Evolutionary conservation across 1,284 basidiomycete species (phyloP), one percentile per base, ranked within the genome.

Genomic region (Trametes versicolor): DNA sequence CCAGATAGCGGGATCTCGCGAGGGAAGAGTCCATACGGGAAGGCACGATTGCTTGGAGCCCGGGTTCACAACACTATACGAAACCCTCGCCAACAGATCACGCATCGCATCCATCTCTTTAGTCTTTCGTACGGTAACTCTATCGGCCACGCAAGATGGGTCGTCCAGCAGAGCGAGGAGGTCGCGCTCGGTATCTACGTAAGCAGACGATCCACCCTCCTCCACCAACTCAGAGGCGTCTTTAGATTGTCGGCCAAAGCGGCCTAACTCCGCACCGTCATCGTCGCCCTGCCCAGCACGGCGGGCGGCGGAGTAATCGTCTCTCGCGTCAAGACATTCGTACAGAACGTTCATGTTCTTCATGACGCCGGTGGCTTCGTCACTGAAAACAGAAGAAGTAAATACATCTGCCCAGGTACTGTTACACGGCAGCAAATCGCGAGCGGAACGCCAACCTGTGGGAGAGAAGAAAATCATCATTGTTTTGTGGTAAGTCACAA

Each of bases 311-410:
- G 67, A 54, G 63, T 67, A 78, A 58, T 79, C 77, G 70, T 80
- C 78, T 43, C 69, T 53, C 0, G 74, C 74, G 71, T 81, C 79
- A 1, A 65, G 37, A 63, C 78, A 79, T 63, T 78, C 37, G 13
- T 39, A 39, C 37, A 39, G 5, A 72, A 66, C 58, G 29, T 78
- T 72, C 54, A 78, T 72, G 50, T 76, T 71, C 1, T 69, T 62
- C 72, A 78, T 77, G 0, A 75, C 27, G 8, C 12, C 15, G 39
- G 17, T 17, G 15, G 12, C 17, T 17, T 41, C 39, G 4, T 8
- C 15, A 17, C 12, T 8, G 39, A 41, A 41, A 4, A 17, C 17
- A 17, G 8, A 9, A 10, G 39, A 8, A 8, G 39, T 4, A 41
- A 41, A 41, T 17, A 17, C 39, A 4, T 41, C 39, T 10, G 8